Evolutionary conservation across 2,329 filamentous ascomycete species (phyloP).

Genomic region (Zymoseptoria brevis): DNA sequence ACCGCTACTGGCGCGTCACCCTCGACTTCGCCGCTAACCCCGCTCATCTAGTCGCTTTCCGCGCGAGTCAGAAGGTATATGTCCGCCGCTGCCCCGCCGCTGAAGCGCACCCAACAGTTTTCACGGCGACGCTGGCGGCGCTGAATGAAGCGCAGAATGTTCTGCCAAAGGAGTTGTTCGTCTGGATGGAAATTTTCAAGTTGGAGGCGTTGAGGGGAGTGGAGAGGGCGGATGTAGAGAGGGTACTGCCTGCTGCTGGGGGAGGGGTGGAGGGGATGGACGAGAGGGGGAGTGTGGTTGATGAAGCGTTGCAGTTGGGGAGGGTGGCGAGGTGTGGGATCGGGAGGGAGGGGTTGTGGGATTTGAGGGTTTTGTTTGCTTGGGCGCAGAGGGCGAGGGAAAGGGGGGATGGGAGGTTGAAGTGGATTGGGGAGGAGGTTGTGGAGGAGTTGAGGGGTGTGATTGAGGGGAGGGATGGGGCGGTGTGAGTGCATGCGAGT

Average conservation of each 20-base stretch:
- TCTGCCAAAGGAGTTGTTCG: conserved; percentile 20
- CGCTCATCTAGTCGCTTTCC: conserved; percentile 56
- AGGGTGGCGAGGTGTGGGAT: conserved; percentile 26
- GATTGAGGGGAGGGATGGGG: conserved; percentile 36
- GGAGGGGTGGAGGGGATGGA: conserved; percentile 36
- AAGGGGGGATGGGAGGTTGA: conserved; percentile 33
- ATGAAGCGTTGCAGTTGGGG: conserved; percentile 60
- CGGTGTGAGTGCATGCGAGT: not conserved
- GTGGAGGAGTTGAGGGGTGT: conserved; percentile 47
- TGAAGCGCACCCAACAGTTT: conserved; percentile 48
- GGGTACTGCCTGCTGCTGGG: conserved; percentile 37
- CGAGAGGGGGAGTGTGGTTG: conserved; percentile 55
- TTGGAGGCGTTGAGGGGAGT: conserved; percentile 46
- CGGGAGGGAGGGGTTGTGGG: conserved; percentile 49
- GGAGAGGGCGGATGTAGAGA: conserved; percentile 56
- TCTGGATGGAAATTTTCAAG: conserved; percentile 69
- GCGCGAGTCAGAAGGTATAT: conserved; percentile 62
- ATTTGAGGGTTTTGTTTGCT: conserved; percentile 55
- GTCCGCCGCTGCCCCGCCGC: conserved; percentile 56
- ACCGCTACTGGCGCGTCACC: conserved; percentile 72
- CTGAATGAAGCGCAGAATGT: conserved; percentile 42
- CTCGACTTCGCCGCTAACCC: conserved; percentile 63
- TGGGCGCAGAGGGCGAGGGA: conserved; percentile 49
- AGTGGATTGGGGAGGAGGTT: conserved; percentile 51
- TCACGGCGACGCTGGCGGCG: conserved; percentile 65